Percentiles rank a stretch among this genome's conserved stretches.
These are phyloP conservation scores for Lentinula aciculospora DNA, from an alignment of 768 basidiomycete species.

Conservation along the genomic window DNA sequence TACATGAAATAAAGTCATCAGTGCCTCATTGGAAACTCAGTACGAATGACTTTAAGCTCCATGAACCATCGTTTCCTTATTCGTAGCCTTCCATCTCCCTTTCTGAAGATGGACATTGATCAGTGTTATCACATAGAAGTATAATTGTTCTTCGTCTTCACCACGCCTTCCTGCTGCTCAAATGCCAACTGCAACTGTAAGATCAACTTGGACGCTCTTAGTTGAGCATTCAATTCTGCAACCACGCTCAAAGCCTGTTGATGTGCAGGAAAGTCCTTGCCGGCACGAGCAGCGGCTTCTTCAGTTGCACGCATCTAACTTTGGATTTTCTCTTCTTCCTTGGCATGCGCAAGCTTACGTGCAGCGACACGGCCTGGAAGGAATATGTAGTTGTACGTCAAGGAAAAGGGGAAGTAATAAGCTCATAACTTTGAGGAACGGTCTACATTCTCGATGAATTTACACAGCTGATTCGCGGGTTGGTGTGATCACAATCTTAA, in stretches of 20 bases:
- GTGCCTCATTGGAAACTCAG: not conserved
- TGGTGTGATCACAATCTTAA: slow-evolving; percentile 96
- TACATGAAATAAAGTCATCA: slow-evolving; percentile 21
- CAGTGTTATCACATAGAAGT: slow-evolving; percentile 97
- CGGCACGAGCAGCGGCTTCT: slow-evolving; percentile 83
- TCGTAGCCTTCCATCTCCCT: slow-evolving; percentile 99
- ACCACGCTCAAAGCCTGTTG: slow-evolving; percentile 86
- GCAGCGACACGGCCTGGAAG: slow-evolving; percentile 82
- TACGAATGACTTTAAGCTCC: slow-evolving; percentile 23
- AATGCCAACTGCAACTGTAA: slow-evolving; percentile 66
- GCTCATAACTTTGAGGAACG: slow-evolving; percentile 87
- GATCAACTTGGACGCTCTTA: slow-evolving; percentile 83
- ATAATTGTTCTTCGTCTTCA: slow-evolving; percentile 57
- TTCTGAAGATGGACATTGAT: slow-evolving; percentile 99
- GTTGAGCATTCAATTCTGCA: slow-evolving; percentile 86
- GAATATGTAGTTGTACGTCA: not conserved
- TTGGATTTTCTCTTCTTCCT: slow-evolving; percentile 82
- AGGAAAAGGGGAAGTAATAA: slow-evolving; percentile 5
- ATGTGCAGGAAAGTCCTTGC: slow-evolving; percentile 79
- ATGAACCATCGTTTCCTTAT: slow-evolving; percentile 99
- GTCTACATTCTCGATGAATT: slow-evolving; percentile 94
- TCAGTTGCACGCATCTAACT: slow-evolving; percentile 79
- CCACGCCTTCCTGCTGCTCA: slow-evolving; percentile 43
- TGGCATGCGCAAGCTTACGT: slow-evolving; percentile 67
- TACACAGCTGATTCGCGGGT: slow-evolving; percentile 96